Evolutionary conservation across 352 stramenopile genomes (phyloP).

Genomic region (Elongisporangium anandrum): DNA sequence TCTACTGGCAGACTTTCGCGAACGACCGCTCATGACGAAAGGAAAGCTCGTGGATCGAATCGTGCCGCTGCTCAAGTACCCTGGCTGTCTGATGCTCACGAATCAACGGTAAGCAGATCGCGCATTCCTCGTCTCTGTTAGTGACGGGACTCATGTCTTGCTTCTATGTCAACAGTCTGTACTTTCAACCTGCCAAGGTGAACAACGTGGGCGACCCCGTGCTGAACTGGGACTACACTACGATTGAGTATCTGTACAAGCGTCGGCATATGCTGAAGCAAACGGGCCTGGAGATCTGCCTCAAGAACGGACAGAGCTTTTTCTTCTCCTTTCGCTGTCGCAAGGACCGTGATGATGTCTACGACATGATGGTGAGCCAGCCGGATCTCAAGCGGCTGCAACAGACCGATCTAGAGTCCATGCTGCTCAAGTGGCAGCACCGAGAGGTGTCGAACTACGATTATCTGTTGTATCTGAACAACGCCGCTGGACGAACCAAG

Average conservation of each 20-base stretch:
- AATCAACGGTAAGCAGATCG: slow-evolving; percentile 39
- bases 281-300: slow-evolving; percentile 83
- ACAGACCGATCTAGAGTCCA: slow-evolving; percentile 63
- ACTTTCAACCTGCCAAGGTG: slow-evolving; percentile 90
- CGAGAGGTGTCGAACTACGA: slow-evolving; percentile 94
- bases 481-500: slow-evolving; percentile 73
- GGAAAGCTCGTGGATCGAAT: slow-evolving; percentile 87
- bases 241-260: slow-evolving; percentile 83
- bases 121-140: not conserved
- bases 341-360: slow-evolving; percentile 75
- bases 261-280: slow-evolving; percentile 88
- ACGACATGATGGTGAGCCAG: slow-evolving; percentile 80
- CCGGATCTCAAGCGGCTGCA: slow-evolving; percentile 57
- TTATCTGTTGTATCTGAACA: slow-evolving; percentile 89
- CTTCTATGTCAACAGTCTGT: slow-evolving; percentile 20
- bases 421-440: slow-evolving; percentile 81
- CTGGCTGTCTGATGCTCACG: slow-evolving; percentile 90
- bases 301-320: slow-evolving; percentile 64
- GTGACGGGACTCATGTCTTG: not conserved
- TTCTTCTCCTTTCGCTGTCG: slow-evolving; percentile 81
- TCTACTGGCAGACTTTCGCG: slow-evolving; percentile 87
- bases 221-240: slow-evolving; percentile 76
- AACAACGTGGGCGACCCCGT: slow-evolving; percentile 91
- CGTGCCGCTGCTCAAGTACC: slow-evolving; percentile 88
- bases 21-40: slow-evolving; percentile 67